These are phyloP conservation scores for Euclidium syriacum DNA, from an alignment of 345 rosid species.

Conservation along the genomic window DNA sequence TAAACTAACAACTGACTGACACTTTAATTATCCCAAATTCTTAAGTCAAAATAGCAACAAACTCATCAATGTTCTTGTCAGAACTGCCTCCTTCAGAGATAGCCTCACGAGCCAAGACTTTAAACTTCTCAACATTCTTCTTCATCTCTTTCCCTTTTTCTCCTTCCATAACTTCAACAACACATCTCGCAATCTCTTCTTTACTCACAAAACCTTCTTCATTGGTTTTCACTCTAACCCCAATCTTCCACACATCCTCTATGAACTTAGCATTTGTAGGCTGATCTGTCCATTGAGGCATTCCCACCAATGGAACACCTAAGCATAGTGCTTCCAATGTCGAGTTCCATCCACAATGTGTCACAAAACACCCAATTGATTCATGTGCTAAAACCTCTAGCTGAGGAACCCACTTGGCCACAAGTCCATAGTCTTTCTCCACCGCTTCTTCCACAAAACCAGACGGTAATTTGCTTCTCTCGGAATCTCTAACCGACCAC, in stretches of 20 bases:
- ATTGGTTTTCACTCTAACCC: constrained; percentile 36
- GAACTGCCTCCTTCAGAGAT: constrained; percentile 48
- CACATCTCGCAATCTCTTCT: constrained; percentile 38
- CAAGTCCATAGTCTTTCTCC: constrained; percentile 32
- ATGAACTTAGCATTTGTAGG: constrained; percentile 50
- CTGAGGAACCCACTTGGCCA: constrained; percentile 55
- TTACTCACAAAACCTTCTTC: constrained; percentile 24
- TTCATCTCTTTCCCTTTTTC: constrained; percentile 36
- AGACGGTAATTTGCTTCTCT: constrained; percentile 38
- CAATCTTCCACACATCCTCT: constrained; percentile 54
- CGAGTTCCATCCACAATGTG: constrained; percentile 74
- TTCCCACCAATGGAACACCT: constrained; percentile 52
- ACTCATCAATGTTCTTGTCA: constrained; percentile 36
- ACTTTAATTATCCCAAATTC: not conserved
- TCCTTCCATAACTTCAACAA: constrained; percentile 50
- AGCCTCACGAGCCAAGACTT: constrained; percentile 39
- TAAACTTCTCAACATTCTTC: constrained; percentile 36
- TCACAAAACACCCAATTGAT: constrained; percentile 54
- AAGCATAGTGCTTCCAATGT: constrained; percentile 55
- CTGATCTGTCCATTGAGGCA: constrained; percentile 65
- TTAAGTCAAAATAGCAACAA: constrained; percentile 20
- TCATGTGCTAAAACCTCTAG: constrained; percentile 46
- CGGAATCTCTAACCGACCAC: constrained; percentile 58
- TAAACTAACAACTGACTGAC: not conserved
- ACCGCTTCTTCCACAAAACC: constrained; percentile 30